Conservation (phyloP, 2,329 filamentous ascomycete species). For the Tympanopsis confertula region DNA sequence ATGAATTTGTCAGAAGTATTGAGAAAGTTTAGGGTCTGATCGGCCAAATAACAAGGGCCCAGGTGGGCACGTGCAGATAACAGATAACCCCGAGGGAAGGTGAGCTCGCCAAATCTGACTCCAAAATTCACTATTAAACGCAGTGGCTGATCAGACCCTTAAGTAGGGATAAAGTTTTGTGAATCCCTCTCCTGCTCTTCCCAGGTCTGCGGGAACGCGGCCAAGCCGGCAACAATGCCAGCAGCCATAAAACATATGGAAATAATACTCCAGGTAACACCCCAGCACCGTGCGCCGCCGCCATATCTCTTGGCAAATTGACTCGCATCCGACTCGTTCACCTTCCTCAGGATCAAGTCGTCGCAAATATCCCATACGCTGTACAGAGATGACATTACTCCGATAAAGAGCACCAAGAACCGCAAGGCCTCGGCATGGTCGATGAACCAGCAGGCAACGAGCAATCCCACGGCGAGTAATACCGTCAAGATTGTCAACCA, state of each 20-base stretch:
- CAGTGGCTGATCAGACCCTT: too few relatives aligned
- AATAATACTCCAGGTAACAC: constrained; percentile 36
- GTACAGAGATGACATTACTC: constrained; percentile 40
- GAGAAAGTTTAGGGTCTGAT: too few relatives aligned
- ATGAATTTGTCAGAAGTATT: too few relatives aligned
- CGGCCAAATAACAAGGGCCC: too few relatives aligned
- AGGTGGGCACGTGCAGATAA: too few relatives aligned
- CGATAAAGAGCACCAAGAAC: constrained; percentile 40
- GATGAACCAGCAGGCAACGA: constrained; percentile 41
- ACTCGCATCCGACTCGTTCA: constrained; percentile 38
- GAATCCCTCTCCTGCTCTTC: constrained; percentile 34
- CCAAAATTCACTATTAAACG: too few relatives aligned
- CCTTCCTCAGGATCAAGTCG: constrained; percentile 38
- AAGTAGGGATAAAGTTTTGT: constrained; percentile 24
- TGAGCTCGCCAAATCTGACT: too few relatives aligned
- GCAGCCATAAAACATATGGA: constrained; percentile 34
- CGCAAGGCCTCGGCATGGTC: constrained; percentile 35
- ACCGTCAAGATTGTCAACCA: constrained; percentile 39
- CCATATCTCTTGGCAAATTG: constrained; percentile 39
- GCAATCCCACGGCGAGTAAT: constrained; percentile 32
- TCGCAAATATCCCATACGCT: constrained; percentile 30
- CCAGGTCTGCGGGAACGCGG: constrained; percentile 34
- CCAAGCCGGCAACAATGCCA: constrained; percentile 35
- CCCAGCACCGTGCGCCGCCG: constrained; percentile 40
- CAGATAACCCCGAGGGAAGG: too few relatives aligned